These are phyloP conservation scores for Talaromyces trachyspermus DNA, from an alignment of 495 filamentous ascomycete species.

Conservation along the genomic window DNA sequence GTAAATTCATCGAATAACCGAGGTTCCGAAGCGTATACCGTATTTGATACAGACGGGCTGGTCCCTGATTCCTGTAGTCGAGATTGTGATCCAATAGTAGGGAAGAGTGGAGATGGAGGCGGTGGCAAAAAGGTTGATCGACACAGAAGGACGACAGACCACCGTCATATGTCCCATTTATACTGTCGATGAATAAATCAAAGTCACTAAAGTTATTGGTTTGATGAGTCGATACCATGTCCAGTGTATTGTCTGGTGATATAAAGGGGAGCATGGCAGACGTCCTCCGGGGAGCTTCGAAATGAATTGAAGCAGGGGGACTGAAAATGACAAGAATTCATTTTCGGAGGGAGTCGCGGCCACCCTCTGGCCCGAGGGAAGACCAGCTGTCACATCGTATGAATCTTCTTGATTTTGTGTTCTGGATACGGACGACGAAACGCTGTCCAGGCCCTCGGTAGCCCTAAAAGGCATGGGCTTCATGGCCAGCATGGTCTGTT, in stretches of 20 bases:
- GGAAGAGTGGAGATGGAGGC: not conserved
- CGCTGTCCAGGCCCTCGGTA: not conserved
- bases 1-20: conserved; percentile 14
- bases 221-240: conserved; percentile 7
- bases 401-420: not conserved
- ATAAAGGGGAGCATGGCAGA: not conserved
- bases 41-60: not conserved
- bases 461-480: not conserved
- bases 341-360: not conserved
- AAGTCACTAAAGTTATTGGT: conserved; percentile 6
- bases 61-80: not conserved
- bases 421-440: not conserved
- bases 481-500: not conserved
- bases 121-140: not conserved
- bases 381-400: not conserved
- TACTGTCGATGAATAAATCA: conserved; percentile 3
- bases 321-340: not conserved
- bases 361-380: not conserved
- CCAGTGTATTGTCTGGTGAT: conserved; percentile 2
- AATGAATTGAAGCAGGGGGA: not conserved
- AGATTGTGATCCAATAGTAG: not conserved
- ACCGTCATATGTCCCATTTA: conserved; percentile 10
- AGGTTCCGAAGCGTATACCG: conserved; percentile 2
- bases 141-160: conserved; percentile 6
- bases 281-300: not conserved